phyloP scores from a whole-genome alignment of 1,284 basidiomycete genomes.

The Naganishia sp. region DNA sequence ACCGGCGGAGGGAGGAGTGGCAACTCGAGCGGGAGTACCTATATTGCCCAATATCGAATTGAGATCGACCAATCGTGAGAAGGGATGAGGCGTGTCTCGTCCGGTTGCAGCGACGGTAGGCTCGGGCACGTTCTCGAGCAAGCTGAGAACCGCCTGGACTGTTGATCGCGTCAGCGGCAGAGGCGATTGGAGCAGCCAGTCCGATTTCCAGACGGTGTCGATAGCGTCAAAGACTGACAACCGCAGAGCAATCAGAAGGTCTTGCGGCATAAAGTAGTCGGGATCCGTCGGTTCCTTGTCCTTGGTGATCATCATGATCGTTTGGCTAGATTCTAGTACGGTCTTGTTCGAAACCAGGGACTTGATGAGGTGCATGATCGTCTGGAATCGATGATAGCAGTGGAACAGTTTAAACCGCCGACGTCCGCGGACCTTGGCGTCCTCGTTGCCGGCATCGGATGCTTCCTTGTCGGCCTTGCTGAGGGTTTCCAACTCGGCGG shows the following conservation, averaged over 20 bases:
- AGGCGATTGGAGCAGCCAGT: conserved; percentile 77
- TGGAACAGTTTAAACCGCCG: conserved; percentile 22
- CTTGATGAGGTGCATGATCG: conserved; percentile 74
- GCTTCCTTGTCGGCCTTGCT: conserved; percentile 58
- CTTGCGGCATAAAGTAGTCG: conserved; percentile 77
- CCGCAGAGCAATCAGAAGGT: conserved; percentile 81
- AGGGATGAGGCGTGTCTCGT: conserved; percentile 40
- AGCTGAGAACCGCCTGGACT: conserved; percentile 75
- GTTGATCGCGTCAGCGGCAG: conserved; percentile 71
- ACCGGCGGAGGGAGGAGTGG: not conserved
- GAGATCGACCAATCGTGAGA: conserved; percentile 26
- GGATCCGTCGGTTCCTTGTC: conserved; percentile 74
- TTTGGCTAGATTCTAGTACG: conserved; percentile 83
- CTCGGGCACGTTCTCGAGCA: conserved; percentile 78
- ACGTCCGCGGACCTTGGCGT: not conserved
- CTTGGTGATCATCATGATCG: conserved; percentile 55
- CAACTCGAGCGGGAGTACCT: conserved; percentile 18
- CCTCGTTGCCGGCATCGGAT: conserved; percentile 17
- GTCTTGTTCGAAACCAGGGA: conserved; percentile 76
- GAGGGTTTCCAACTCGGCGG: conserved; percentile 62
- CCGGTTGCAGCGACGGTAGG: conserved; percentile 43
- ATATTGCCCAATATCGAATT: conserved; percentile 16
- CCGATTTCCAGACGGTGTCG: conserved; percentile 73
- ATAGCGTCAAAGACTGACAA: conserved; percentile 69
- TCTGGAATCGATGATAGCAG: conserved; percentile 62